Conservation (phyloP, 768 basidiomycete species). For the Erythrobasidium yunnanense region DNA sequence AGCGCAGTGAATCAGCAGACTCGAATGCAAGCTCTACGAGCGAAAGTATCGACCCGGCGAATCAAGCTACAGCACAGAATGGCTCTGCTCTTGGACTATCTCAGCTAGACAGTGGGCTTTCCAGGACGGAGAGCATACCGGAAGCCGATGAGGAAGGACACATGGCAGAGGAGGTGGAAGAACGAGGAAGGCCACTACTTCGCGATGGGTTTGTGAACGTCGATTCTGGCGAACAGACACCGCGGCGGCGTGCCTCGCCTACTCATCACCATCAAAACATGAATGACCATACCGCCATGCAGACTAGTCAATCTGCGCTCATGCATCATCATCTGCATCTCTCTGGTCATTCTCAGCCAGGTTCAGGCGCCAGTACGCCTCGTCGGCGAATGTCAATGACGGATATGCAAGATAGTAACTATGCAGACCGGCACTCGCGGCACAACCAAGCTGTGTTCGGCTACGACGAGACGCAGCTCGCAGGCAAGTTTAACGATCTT, state of each 20-base stretch:
- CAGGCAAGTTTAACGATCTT: background rate
- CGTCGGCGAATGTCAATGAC: slow-evolving; percentile 6
- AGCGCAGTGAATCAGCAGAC: background rate
- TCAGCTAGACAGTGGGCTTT: background rate
- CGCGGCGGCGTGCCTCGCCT: background rate
- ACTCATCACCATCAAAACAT: background rate
- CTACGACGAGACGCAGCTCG: slow-evolving; percentile 1
- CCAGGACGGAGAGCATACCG: background rate
- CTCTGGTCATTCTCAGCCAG: background rate
- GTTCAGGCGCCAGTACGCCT: slow-evolving; percentile 13
- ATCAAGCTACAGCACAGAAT: background rate
- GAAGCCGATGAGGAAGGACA: background rate
- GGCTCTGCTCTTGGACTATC: background rate
- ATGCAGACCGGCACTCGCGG: background rate
- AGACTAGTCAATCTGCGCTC: too few species aligned
- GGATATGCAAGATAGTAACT: background rate
- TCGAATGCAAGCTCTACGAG: slow-evolving; percentile 1
- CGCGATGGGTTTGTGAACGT: background rate
- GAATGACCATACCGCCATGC: background rate
- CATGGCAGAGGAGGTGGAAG: background rate
- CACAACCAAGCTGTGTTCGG: background rate
- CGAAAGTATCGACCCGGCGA: background rate
- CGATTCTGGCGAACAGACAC: background rate
- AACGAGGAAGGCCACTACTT: slow-evolving; percentile 5
- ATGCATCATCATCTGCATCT: too few species aligned